Base-by-base conservation (phyloP, 768 basidiomycete species). In the Amanita pallidorosea region DNA sequence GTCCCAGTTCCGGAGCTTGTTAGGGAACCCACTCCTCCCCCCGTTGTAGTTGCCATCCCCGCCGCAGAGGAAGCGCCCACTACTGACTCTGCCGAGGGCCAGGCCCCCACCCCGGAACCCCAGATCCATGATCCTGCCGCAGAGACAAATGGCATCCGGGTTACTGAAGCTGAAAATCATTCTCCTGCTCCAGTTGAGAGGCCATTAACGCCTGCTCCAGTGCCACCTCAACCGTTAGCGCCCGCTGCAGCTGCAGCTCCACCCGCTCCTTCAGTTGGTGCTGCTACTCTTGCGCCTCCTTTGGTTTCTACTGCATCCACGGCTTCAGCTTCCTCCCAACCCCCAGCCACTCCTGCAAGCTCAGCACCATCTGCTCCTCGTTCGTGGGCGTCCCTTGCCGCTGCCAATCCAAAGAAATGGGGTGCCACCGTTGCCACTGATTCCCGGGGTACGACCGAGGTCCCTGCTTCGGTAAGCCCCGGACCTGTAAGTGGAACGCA, bases 371-470 rank as follows among this genome's bases (percentile, higher is more conserved):
- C 78, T 33, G 74, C 72, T 17, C 89, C 88, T 13, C 86, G 88
- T 63, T 85, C 85, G 0, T 97, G 93, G 94, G 94, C 94, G 0
- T 88, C 85, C 51, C 80, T 96, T 41, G 93, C 93, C 42, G 92
- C 93, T 36, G 65, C 84, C 17, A 86, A 87, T 61, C 66, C 76
- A 13, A 83, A 82, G 61, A 88, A 86, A 63, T 95, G 92, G 93
- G 89, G 90, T 40, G 66, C 81, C 1, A 79, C 83, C 13, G 84
- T 91, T 33, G 88, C 88, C 1, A 78, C 79, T 51, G 85, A 90
- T 52, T 78, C 80, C 2, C 81, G 84, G 52, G 88, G 86, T 27
- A 76, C 80, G n/a, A 81, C 81, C 4, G 85, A 89, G 60, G 81
- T 76, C 11, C 60, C 65, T 31, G 55, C 64, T 7, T 70, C 68